Evolutionary conservation across 257 asterid species (phyloP).

Genomic region (Solanum pennellii): DNA sequence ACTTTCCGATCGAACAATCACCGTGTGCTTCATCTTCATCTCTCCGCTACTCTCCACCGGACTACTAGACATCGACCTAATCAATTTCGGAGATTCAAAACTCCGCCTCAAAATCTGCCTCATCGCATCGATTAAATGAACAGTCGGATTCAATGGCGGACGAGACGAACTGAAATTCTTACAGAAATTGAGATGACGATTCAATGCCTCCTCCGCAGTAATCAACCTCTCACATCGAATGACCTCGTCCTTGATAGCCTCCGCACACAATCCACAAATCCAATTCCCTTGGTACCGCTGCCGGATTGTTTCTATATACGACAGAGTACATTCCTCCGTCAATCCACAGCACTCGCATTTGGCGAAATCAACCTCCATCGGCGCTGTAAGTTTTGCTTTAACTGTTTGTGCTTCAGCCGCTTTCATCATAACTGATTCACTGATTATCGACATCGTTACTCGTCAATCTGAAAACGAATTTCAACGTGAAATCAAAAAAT

Average conservation of each 20-base stretch:
- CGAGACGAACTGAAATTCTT: slow-evolving; percentile 44
- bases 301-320: slow-evolving; percentile 55
- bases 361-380: slow-evolving; percentile 48
- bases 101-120: slow-evolving; percentile 47
- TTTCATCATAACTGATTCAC: slow-evolving; percentile 32
- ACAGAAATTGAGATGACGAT: slow-evolving; percentile 58
- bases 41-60: slow-evolving; percentile 7
- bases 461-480: not conserved
- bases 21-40: not conserved
- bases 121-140: slow-evolving; percentile 51
- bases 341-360: slow-evolving; percentile 90
- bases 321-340: slow-evolving; percentile 74
- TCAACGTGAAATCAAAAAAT: not conserved
- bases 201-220: slow-evolving; percentile 67
- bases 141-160: slow-evolving; percentile 53
- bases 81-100: slow-evolving; percentile 27
- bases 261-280: slow-evolving; percentile 92
- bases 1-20: slow-evolving; percentile 34
- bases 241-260: slow-evolving; percentile 76
- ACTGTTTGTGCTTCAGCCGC: slow-evolving; percentile 25
- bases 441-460: not conserved
- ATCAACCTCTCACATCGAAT: slow-evolving; percentile 46
- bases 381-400: not conserved
- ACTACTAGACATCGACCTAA: slow-evolving; percentile 33
- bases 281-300: slow-evolving; percentile 76